A percentile compares a stretch with the other conserved stretches of the same genome.
These are phyloP conservation scores for Marchantia polymorpha DNA, from an alignment of 225 moss, liverwort and hornwort genomes.

Conservation along the genomic window DNA sequence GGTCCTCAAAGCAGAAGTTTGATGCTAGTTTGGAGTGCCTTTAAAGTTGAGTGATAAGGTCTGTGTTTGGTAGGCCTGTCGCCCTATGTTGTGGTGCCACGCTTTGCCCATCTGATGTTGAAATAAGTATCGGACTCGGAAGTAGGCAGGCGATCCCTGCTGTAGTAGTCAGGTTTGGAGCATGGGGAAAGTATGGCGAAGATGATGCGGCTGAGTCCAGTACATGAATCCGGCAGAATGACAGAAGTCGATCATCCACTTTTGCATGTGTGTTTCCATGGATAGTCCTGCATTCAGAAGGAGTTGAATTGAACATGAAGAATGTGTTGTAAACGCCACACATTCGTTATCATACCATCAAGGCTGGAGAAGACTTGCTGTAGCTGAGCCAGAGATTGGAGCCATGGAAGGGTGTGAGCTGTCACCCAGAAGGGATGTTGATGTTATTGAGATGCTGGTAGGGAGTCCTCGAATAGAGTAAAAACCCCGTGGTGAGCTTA, in stretches of 20 bases:
- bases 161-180: slow-evolving; percentile 10
- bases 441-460: slow-evolving; percentile 8
- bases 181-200: slow-evolving; percentile 3
- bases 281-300: background rate
- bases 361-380: slow-evolving; percentile 10
- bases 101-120: slow-evolving; percentile 8
- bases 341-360: slow-evolving; percentile 14
- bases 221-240: slow-evolving; percentile 10
- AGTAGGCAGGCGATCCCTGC: background rate
- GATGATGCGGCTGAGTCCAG: background rate
- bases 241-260: slow-evolving; percentile 5
- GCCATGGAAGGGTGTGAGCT: slow-evolving; percentile 6
- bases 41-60: slow-evolving; percentile 17
- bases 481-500: slow-evolving; percentile 7
- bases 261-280: slow-evolving; percentile 8
- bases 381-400: slow-evolving; percentile 10
- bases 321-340: background rate
- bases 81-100: slow-evolving; percentile 3
- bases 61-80: slow-evolving; percentile 11
- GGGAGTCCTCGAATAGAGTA: background rate
- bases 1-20: slow-evolving; percentile 5
- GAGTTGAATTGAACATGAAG: slow-evolving; percentile 22
- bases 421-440: background rate
- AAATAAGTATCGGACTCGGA: background rate
- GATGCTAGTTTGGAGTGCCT: slow-evolving; percentile 14